Percentiles rank a stretch among this genome's conserved stretches.
Conservation (phyloP, 1,284 basidiomycete genomes). For the Tremellales sp. region DNA sequence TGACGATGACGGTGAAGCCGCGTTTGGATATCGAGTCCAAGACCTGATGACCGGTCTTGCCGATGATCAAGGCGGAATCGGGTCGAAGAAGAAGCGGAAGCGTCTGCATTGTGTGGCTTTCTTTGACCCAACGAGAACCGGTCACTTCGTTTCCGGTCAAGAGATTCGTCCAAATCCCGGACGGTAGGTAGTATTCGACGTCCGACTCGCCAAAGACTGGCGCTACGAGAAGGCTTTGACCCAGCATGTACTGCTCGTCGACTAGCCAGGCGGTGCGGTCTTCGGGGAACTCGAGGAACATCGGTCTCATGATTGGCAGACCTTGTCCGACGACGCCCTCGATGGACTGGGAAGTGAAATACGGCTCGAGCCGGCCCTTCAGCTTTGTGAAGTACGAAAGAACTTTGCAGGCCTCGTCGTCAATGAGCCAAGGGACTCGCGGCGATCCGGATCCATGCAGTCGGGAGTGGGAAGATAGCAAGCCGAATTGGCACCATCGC, state of each 20-base stretch:
- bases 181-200: conserved; percentile 62
- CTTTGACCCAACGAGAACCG: conserved; percentile 43
- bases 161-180: conserved; percentile 61
- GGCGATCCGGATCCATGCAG: conserved; percentile 11
- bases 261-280: conserved; percentile 62
- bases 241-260: conserved; percentile 63
- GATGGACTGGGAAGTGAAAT: conserved; percentile 9
- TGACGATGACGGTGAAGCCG: background rate
- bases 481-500: conserved; percentile 14
- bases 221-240: conserved; percentile 62
- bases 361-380: conserved; percentile 9
- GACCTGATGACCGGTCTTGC: conserved; percentile 20
- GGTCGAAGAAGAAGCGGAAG: conserved; percentile 62
- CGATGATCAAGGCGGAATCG: conserved; percentile 56
- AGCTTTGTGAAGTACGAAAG: conserved; percentile 9
- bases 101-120: conserved; percentile 2
- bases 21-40: background rate
- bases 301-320: conserved; percentile 61
- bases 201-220: conserved; percentile 60
- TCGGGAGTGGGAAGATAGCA: conserved; percentile 13
- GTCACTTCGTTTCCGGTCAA: conserved; percentile 13
- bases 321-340: conserved; percentile 34
- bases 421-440: conserved; percentile 9
- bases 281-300: conserved; percentile 63
- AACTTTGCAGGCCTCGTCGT: conserved; percentile 9